Evolutionary conservation across 331 rosid species (phyloP), one percentile per base, ranked within the genome.

Genomic region (Rhamnella rubrinervis): DNA sequence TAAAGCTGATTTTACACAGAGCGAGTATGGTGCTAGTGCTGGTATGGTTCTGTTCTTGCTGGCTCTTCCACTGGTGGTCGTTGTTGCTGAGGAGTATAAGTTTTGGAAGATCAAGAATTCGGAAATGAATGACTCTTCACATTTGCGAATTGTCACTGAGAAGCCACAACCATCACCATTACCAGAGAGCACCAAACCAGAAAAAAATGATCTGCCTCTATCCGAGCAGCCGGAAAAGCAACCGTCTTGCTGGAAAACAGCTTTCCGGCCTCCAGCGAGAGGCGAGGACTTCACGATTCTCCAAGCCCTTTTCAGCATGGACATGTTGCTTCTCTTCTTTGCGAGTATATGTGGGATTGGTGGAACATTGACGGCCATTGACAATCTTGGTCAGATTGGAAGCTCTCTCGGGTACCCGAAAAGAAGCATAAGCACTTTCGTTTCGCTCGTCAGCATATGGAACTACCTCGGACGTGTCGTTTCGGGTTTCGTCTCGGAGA

Each of bases 211-310:
- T 31, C 5, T 31, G 35, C 35, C 35, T 3, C 5, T 31, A 2
- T 31, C 35, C 67, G 39, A 39, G 13, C 15, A 5, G 4, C 35
- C n/a, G 8, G 66, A 76, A 58, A 58, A 44, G 31, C 39, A 20
- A 6, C 17, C 38, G 0, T 79, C 80, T 5, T 83, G 87, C 11
- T 83, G 87, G 82, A 74, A 38, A 55, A 79, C 81, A 0, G 58
- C 67, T 11, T 83, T 83, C 53, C 70, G 6, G 8, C 82, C 72
- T 2, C 87, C 87, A 2, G 59, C 41, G 0, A 77, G 85, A 47
- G 87, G 87, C 2, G 87, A 83, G 20, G 87, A 83, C 68, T 83
- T 68, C 57, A 80, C 87, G 3, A 83, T 83, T 15, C 84, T 83
- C 13, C 87, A 83, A 73, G 87, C 87, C 9, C 80, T 83, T 23